These are phyloP conservation scores for Xerocomellus chrysenteron DNA, from an alignment of 768 basidiomycete species.

Conservation along the genomic window DNA sequence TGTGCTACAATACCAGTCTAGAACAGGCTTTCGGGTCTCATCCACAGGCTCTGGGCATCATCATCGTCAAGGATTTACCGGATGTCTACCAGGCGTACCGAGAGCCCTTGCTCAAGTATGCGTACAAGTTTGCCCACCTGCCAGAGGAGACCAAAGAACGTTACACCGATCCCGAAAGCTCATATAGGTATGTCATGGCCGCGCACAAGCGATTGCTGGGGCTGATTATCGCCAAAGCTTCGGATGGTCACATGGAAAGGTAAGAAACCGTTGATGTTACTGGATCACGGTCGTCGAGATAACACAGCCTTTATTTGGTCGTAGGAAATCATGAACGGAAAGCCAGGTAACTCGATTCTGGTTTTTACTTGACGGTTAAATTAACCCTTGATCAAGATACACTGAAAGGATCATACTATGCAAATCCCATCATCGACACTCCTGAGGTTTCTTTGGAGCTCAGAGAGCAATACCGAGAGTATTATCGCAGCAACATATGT, in stretches of 20 bases:
- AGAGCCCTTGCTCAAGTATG: slow-evolving; percentile 68
- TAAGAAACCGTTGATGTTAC: slow-evolving; percentile 24
- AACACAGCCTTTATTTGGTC: neutral
- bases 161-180: slow-evolving; percentile 68
- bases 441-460: slow-evolving; percentile 60
- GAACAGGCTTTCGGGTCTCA: slow-evolving; percentile 83
- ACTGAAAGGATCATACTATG: slow-evolving; percentile 94
- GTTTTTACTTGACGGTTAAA: neutral
- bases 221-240: slow-evolving; percentile 49
- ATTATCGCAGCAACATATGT: slow-evolving; percentile 91
- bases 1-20: slow-evolving; percentile 26
- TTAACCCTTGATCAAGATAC: slow-evolving; percentile 49
- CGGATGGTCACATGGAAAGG: slow-evolving; percentile 99
- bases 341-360: slow-evolving; percentile 52
- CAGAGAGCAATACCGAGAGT: slow-evolving; percentile 66
- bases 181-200: slow-evolving; percentile 62
- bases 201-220: neutral
- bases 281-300: neutral
- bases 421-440: slow-evolving; percentile 67
- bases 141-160: slow-evolving; percentile 66
- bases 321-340: slow-evolving; percentile 95
- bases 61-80: slow-evolving; percentile 83
- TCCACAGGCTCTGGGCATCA: slow-evolving; percentile 73
- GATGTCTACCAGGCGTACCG: slow-evolving; percentile 58
- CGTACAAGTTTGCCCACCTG: slow-evolving; percentile 73